Evolutionary conservation across 441 rosid species (phyloP), one percentile per base, ranked within the genome.

Genomic region (Populus trichocarpa): DNA sequence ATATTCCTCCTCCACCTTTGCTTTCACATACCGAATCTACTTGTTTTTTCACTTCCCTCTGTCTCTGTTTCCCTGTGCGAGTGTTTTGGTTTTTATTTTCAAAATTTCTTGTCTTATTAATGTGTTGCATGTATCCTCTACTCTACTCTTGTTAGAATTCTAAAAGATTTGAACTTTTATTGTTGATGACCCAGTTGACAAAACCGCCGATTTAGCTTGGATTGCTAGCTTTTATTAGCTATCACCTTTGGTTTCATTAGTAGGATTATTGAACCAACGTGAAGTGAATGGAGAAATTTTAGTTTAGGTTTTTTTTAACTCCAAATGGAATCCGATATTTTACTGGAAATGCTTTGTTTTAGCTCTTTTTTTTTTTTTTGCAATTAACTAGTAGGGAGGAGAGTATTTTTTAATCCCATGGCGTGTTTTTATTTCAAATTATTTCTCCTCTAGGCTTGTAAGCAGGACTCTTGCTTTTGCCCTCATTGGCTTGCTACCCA

Each of bases 181-280:
- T 26, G 26, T 7, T 33, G 26, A 69, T 70, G 36, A 30, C 53
- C 70, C 66, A 38, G 59, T 66, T 68, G 59, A 6, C 28, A 30
- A 42, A 80, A 68, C 40, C 23, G 5, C 14, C 0, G 42, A 28
- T 75, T 68, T 3, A 23, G 61, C 13, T 46, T 25, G 1, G 67
- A 66, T 72, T 25, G 14, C 70, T 69, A 70, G 67, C 63, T 30
- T 22, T 71, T 26, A 40, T 72, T 59, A 28, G 57, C 26, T 65
- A 12, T 35, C 16, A 46, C 57, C 23, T 23, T 18, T 46, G 59
- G 65, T 72, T 79, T 73, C 61, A 64, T 63, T 75, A 18, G 72
- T 53, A 12, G 71, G 32, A n/a, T 25, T 61, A 26, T 53, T 46
- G 36, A 30, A 16, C 5, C 5, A 30, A 69, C 5, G 28, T 22